Evolutionary conservation across 1,284 basidiomycete genomes (phyloP).

Genomic region (Cryptococcus sp.): DNA sequence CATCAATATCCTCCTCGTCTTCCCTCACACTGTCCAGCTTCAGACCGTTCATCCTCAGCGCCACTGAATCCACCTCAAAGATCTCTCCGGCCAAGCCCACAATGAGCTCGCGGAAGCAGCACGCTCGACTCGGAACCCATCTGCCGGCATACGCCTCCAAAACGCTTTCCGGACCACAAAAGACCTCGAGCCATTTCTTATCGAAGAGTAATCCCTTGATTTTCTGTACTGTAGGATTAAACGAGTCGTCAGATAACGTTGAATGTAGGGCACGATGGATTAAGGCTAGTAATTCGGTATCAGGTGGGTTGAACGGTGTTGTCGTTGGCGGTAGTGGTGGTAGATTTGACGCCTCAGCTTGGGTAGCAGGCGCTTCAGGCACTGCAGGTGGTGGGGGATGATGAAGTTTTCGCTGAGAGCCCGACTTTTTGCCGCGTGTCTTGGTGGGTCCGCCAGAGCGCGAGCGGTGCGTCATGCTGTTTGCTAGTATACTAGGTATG

Average conservation of each 20-base stretch:
- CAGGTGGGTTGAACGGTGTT: slow-evolving; percentile 29
- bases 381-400: slow-evolving; percentile 28
- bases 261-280: slow-evolving; percentile 31
- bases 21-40: slow-evolving; percentile 27
- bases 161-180: slow-evolving; percentile 34
- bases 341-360: slow-evolving; percentile 1
- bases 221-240: slow-evolving; percentile 40
- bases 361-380: slow-evolving; percentile 4
- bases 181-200: slow-evolving; percentile 50
- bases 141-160: slow-evolving; percentile 52
- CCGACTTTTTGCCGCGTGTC: slow-evolving; percentile 10
- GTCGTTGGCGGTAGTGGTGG: slow-evolving; percentile 15
- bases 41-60: slow-evolving; percentile 32
- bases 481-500: neutral
- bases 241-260: slow-evolving; percentile 28
- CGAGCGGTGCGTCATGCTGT: slow-evolving; percentile 45
- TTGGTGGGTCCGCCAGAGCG: slow-evolving; percentile 34
- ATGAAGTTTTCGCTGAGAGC: slow-evolving; percentile 28
- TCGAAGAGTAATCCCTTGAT: slow-evolving; percentile 50
- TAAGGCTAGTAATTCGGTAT: slow-evolving; percentile 38
- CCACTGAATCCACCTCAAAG: slow-evolving; percentile 7
- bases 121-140: slow-evolving; percentile 54
- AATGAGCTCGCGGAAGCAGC: slow-evolving; percentile 53
- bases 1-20: slow-evolving; percentile 13
- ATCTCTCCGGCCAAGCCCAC: slow-evolving; percentile 31